These are phyloP conservation scores for Microascus cirrosus DNA, from an alignment of 2,329 filamentous ascomycete genomes.

Conservation along the genomic window DNA sequence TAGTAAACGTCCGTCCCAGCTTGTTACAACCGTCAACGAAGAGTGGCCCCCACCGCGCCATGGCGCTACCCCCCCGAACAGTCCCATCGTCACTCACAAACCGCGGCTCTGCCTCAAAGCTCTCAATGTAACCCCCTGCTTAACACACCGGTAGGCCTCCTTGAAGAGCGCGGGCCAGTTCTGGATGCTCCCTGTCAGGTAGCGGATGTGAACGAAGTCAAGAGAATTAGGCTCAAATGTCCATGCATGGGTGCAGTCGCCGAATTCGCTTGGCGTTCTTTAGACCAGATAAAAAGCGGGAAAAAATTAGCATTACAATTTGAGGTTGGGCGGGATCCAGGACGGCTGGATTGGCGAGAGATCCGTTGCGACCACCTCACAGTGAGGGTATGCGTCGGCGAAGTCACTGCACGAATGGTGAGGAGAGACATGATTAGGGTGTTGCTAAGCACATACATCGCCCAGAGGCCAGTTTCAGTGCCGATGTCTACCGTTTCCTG, in stretches of 20 bases:
- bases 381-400: conserved; percentile 29
- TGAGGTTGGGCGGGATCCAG: conserved; percentile 30
- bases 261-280: conserved; percentile 29
- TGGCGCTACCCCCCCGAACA: conserved; percentile 14
- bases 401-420: conserved; percentile 31
- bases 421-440: neutral
- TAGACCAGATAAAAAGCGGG: conserved; percentile 18
- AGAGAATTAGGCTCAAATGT: conserved; percentile 28
- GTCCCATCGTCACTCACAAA: conserved; percentile 17
- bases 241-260: conserved; percentile 24
- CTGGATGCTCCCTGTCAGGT: conserved; percentile 44
- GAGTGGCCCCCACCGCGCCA: conserved; percentile 14
- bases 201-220: conserved; percentile 48
- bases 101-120: conserved; percentile 25
- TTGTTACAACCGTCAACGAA: conserved; percentile 16
- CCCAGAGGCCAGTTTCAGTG: conserved; percentile 45
- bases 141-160: conserved; percentile 37
- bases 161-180: conserved; percentile 44
- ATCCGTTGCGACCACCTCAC: conserved; percentile 37
- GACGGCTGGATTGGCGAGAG: conserved; percentile 44
- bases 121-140: conserved; percentile 21
- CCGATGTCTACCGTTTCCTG: conserved; percentile 31
- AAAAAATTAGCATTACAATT: conserved; percentile 31
- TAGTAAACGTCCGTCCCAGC: conserved; percentile 16
- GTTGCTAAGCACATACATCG: conserved; percentile 24